Evolutionary conservation across 1,139 yeast genomes (phyloP).

Genomic region (Pneumocystis murina): DNA sequence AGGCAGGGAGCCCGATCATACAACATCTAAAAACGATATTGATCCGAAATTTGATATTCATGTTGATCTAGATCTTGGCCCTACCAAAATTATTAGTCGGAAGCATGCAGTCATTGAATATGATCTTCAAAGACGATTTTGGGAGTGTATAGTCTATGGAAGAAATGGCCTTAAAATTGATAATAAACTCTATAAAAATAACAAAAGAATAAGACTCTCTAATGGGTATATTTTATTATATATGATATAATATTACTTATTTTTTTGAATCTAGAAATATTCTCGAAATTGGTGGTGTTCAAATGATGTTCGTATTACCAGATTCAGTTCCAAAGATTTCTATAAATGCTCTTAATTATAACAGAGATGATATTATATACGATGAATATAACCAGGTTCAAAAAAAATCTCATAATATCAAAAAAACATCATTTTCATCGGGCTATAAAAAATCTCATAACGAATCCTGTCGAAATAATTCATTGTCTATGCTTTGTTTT

Average conservation of each 20-base stretch:
- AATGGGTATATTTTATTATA: constrained; percentile 36
- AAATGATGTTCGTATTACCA: constrained; percentile 96
- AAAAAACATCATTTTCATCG: neutral
- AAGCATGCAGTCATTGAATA: constrained; percentile 75
- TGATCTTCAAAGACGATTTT: constrained; percentile 54
- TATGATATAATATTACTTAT: constrained; percentile 1
- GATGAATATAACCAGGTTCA: constrained; percentile 1
- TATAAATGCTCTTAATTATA: constrained; percentile 1
- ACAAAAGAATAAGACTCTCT: constrained; percentile 37
- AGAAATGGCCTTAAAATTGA: constrained; percentile 90
- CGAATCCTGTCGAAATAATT: neutral
- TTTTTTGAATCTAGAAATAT: constrained; percentile 32
- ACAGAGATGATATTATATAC: neutral
- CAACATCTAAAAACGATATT: constrained; percentile 16
- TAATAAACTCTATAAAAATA: constrained; percentile 36
- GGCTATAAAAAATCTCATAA: neutral
- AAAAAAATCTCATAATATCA: neutral
- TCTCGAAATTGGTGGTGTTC: constrained; percentile 89
- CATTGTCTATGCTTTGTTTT: neutral
- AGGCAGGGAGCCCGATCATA: constrained; percentile 46
- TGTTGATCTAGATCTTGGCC: constrained; percentile 64
- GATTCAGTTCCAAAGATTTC: constrained; percentile 52
- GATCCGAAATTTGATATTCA: constrained; percentile 36
- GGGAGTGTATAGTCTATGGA: constrained; percentile 77
- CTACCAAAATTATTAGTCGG: constrained; percentile 87